phyloP scores from a whole-genome alignment of 257 asterid species.

The Solanum pinnatisectum region DNA sequence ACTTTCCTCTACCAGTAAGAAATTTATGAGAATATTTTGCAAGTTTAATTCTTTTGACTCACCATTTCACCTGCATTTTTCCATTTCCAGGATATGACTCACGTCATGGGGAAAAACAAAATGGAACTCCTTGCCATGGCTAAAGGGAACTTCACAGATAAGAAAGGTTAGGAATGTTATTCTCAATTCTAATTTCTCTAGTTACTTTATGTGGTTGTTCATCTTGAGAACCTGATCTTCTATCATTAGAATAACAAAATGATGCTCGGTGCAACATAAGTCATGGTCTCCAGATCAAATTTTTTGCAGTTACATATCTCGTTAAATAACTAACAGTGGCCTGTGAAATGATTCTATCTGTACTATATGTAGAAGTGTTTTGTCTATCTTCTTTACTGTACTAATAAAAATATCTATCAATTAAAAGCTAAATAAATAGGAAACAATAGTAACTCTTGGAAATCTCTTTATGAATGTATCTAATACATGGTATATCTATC shows the following conservation, averaged over 20 bases:
- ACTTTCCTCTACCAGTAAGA: slow-evolving; percentile 79
- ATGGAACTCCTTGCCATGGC: slow-evolving; percentile 81
- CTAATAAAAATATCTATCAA: background rate
- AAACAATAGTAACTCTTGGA: background rate
- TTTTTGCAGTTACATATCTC: background rate
- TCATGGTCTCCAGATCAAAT: background rate
- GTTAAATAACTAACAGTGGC: background rate
- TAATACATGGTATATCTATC: background rate
- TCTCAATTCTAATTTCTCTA: background rate
- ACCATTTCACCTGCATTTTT: background rate
- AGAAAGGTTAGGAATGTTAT: slow-evolving; percentile 41
- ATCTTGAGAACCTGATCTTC: background rate
- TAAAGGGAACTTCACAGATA: slow-evolving; percentile 52
- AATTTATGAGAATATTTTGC: slow-evolving; percentile 1
- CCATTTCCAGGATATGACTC: slow-evolving; percentile 64
- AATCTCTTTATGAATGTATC: background rate
- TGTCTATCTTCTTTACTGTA: background rate
- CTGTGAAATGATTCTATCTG: background rate
- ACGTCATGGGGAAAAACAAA: slow-evolving; percentile 66
- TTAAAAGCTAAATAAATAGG: background rate
- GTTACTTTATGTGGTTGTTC: background rate
- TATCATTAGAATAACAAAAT: background rate
- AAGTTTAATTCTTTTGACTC: background rate
- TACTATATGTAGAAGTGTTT: background rate
- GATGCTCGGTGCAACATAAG: background rate